Conservation (phyloP, 306 rosid species). For the Cercis canadensis region DNA sequence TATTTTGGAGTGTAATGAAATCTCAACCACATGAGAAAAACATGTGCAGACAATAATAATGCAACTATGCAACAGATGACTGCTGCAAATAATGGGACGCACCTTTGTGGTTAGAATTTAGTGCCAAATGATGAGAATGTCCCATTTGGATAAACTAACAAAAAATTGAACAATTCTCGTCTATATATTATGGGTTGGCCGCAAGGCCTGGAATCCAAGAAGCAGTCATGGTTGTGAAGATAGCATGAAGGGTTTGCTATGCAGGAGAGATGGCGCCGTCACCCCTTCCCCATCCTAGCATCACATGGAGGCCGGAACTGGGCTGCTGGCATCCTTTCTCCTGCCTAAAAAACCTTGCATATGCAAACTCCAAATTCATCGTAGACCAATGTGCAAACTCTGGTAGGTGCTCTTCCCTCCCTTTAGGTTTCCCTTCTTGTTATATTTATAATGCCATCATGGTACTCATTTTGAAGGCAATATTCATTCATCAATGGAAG, state of each 20-base stretch:
- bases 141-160: conserved; percentile 7
- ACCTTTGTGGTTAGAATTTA: too few relatives aligned
- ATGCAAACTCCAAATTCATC: conserved; percentile 20
- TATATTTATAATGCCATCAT: neutral
- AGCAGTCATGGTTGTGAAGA: neutral
- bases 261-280: conserved; percentile 85
- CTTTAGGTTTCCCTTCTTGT: conserved; percentile 3
- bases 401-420: conserved; percentile 22
- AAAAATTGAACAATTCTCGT: too few relatives aligned
- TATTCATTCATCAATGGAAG: neutral
- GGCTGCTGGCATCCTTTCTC: conserved; percentile 42
- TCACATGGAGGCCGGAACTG: neutral
- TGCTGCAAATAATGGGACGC: too few relatives aligned
- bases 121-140: too few relatives aligned
- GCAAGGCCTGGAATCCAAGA: too few relatives aligned
- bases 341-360: conserved; percentile 53
- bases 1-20: too few relatives aligned
- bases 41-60: too few relatives aligned
- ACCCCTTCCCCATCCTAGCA: neutral
- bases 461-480: neutral
- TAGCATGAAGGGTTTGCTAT: conserved; percentile 58
- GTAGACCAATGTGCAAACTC: neutral
- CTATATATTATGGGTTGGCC: conserved; percentile 33
- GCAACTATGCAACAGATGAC: conserved; percentile 1
- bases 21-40: too few relatives aligned